phyloP scores from a whole-genome alignment of 306 rosid genomes.

The Lithocarpus polystachyus region DNA sequence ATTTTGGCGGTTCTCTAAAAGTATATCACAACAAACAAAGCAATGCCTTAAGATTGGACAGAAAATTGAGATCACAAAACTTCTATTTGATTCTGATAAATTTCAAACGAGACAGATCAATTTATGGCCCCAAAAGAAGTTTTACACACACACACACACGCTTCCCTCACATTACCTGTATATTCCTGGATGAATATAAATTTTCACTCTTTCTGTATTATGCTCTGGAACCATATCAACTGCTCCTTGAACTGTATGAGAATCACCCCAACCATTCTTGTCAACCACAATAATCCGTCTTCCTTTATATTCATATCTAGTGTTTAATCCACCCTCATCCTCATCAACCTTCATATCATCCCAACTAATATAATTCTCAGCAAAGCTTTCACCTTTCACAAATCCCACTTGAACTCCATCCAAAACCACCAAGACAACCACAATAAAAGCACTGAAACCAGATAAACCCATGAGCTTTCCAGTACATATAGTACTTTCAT shows the following conservation, averaged over 20 bases:
- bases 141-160: background rate
- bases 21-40: background rate
- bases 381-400: slow-evolving; percentile 17
- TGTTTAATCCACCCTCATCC: slow-evolving; percentile 16
- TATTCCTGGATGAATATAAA: slow-evolving; percentile 74
- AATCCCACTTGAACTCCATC: slow-evolving; percentile 30
- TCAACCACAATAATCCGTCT: slow-evolving; percentile 58
- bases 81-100: background rate
- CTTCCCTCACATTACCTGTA: slow-evolving; percentile 51
- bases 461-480: slow-evolving; percentile 13
- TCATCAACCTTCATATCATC: slow-evolving; percentile 65
- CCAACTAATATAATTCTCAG: slow-evolving; percentile 60
- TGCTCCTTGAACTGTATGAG: slow-evolving; percentile 82
- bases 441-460: slow-evolving; percentile 10
- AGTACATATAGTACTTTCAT: background rate
- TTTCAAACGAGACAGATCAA: background rate
- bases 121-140: background rate
- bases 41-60: background rate
- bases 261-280: slow-evolving; percentile 57
- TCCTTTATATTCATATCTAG: background rate
- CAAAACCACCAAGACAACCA: slow-evolving; percentile 20
- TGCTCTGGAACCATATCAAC: slow-evolving; percentile 69
- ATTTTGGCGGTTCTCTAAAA: background rate
- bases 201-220: slow-evolving; percentile 60
- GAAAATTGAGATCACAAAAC: background rate